These are phyloP conservation scores for Tranzscheliella williamsii DNA, from an alignment of 1,284 basidiomycete species.

Conservation along the genomic window DNA sequence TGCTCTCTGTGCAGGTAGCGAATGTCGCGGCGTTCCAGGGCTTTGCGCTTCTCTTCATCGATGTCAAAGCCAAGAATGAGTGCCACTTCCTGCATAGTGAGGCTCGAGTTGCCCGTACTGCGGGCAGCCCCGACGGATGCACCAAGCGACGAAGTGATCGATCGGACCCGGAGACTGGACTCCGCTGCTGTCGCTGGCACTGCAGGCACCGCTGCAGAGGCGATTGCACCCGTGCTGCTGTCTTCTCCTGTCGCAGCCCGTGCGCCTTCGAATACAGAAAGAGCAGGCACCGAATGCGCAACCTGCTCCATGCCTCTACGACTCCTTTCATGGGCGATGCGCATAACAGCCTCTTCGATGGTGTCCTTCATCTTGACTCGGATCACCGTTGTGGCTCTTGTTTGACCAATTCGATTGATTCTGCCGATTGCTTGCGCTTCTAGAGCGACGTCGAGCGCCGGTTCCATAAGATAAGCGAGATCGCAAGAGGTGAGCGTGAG, in stretches of 20 bases:
- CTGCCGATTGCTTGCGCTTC: constrained; percentile 39
- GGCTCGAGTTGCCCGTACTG: constrained; percentile 16
- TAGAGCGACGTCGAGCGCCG: constrained; percentile 34
- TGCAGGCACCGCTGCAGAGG: not conserved
- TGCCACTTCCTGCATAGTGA: constrained; percentile 29
- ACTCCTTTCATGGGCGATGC: constrained; percentile 34
- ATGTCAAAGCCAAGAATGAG: constrained; percentile 38
- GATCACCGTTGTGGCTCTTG: constrained; percentile 29
- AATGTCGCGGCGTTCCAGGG: constrained; percentile 5
- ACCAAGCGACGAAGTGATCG: constrained; percentile 32
- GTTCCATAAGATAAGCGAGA: constrained; percentile 43
- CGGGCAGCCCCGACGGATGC: constrained; percentile 22
- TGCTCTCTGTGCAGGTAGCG: too few species aligned
- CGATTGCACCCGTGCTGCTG: not conserved
- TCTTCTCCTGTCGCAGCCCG: too few species aligned
- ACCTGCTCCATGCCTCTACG: constrained; percentile 7
- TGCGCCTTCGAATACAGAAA: too few species aligned
- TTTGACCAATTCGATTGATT: constrained; percentile 43
- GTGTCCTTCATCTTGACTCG: constrained; percentile 45
- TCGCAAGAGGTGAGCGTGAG: constrained; percentile 42
- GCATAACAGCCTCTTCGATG: constrained; percentile 40
- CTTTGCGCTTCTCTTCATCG: constrained; percentile 24
- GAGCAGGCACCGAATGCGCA: not conserved
- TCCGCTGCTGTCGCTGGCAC: not conserved
- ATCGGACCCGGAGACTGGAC: constrained; percentile 13